Evolutionary conservation across 306 rosid genomes (phyloP), one percentile per base, ranked within the genome.

Genomic region (Lupinus albus): DNA sequence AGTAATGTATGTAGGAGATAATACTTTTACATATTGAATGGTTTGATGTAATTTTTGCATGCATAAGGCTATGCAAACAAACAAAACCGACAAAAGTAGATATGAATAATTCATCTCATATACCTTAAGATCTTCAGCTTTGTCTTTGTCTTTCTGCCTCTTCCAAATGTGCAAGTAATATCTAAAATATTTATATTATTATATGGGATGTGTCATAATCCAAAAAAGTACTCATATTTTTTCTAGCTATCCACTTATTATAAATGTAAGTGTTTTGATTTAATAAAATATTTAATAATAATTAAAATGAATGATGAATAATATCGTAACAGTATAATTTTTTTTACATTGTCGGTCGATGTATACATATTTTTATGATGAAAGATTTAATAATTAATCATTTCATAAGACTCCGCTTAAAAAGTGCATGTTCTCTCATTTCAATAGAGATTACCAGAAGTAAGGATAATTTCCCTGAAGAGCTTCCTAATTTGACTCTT

Each of bases 31-130:
- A n/a, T n/a, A n/a, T n/a, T n/a, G n/a, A n/a, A n/a, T 25, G 30
- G 4, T 4, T 25, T 25, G 3, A 25, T 25, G 30, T 25, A n/a
- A n/a, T 25, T 25, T 21, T 25, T 25, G 4, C 30, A 25, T 25
- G 30, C 4, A 25, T 2, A 25, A 25, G 30, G 30, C 15, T 21
- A 20, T 1, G 38, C 17, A 32, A 10, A 38, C 76, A 49, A 49
- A 48, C 30, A 60, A 49, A 35, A 71, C 32, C 12, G 18, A 49
- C 69, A 38, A 21, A 50, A 61, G 44, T 49, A 36, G 76, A 69
- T 17, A 45, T 56, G n/a, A 28, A 55, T 44, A 28, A 55, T 44
- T 68, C 64, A 54, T 54, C 16, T 68, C 64, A 54, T 54, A 11
- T 54, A 11, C 8, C 5, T 15, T 8, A 53, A 68, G 32, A 54